Evolutionary conservation across 1,284 basidiomycete genomes (phyloP).

Genomic region (Calocybe gambosa): DNA sequence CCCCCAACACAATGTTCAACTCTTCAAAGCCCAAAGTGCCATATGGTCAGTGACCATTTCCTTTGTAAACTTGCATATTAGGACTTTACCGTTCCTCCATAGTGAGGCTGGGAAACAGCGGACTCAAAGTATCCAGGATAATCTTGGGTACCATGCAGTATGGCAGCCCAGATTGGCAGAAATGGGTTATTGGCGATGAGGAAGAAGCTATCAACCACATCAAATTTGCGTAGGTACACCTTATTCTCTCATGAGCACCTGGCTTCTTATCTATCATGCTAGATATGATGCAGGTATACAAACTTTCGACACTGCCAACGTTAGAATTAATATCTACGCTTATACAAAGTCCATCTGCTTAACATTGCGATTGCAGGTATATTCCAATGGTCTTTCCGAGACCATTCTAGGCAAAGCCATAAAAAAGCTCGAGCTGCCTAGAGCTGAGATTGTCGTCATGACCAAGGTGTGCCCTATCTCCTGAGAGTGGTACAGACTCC

Average conservation of each 20-base stretch:
- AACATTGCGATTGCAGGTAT: conserved; percentile 60
- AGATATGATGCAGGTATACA: conserved; percentile 48
- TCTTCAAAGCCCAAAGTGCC: background rate
- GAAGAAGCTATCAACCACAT: conserved; percentile 57
- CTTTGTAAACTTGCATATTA: background rate
- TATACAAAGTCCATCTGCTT: conserved; percentile 51
- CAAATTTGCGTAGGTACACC: conserved; percentile 15
- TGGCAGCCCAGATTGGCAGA: conserved; percentile 40
- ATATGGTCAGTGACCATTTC: background rate
- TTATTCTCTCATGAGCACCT: background rate
- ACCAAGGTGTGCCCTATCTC: conserved; percentile 52
- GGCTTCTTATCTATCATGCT: background rate
- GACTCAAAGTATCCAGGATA: conserved; percentile 46
- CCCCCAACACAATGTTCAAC: background rate
- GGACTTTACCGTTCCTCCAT: background rate
- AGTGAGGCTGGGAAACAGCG: conserved; percentile 43
- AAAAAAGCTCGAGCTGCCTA: conserved; percentile 62
- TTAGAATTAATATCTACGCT: background rate
- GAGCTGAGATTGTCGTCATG: conserved; percentile 73
- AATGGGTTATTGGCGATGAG: conserved; percentile 47
- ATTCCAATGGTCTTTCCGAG: conserved; percentile 72
- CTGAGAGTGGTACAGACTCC: background rate
- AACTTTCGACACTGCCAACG: background rate
- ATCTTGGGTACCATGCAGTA: conserved; percentile 43
- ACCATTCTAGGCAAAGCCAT: conserved; percentile 75